A percentile compares a stretch with the other conserved stretches of the same genome.
Conservation (phyloP, 2,329 filamentous ascomycete genomes). For the Fusarium longipes region DNA sequence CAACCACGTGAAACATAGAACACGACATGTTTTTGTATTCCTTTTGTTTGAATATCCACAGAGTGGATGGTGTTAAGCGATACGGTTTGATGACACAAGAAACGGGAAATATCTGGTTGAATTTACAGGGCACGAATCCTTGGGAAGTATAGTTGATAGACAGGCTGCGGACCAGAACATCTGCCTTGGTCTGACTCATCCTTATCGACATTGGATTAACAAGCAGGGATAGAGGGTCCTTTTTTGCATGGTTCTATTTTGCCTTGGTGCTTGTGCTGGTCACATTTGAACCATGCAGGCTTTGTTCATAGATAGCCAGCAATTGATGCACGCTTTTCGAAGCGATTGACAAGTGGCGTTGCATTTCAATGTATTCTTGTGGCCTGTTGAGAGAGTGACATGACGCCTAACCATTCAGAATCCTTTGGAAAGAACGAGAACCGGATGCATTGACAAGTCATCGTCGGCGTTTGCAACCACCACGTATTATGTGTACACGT, state of each 20-base stretch:
- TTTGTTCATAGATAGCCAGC: slow-evolving; percentile 33
- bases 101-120: slow-evolving; percentile 29
- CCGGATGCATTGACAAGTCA: slow-evolving; percentile 1
- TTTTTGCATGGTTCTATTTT: slow-evolving; percentile 6
- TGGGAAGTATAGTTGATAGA: slow-evolving; percentile 15
- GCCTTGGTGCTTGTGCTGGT: slow-evolving; percentile 36
- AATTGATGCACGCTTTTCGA: slow-evolving; percentile 10
- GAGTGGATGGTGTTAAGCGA: slow-evolving; percentile 43
- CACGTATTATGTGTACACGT: neutral
- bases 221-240: slow-evolving; percentile 17
- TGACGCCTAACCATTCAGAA: neutral
- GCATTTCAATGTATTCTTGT: neutral
- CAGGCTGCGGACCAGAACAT: neutral
- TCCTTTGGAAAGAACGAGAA: neutral
- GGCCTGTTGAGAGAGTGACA: neutral
- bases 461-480: neutral
- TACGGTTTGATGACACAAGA: slow-evolving; percentile 26
- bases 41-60: slow-evolving; percentile 23
- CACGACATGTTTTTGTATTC: slow-evolving; percentile 9
- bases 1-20: slow-evolving; percentile 12
- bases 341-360: neutral
- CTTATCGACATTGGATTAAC: slow-evolving; percentile 16
- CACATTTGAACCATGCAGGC: slow-evolving; percentile 32
- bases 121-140: slow-evolving; percentile 9
- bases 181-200: slow-evolving; percentile 1